Conservation (phyloP, 495 filamentous ascomycete genomes). For the Podospora pseudocomata region DNA sequence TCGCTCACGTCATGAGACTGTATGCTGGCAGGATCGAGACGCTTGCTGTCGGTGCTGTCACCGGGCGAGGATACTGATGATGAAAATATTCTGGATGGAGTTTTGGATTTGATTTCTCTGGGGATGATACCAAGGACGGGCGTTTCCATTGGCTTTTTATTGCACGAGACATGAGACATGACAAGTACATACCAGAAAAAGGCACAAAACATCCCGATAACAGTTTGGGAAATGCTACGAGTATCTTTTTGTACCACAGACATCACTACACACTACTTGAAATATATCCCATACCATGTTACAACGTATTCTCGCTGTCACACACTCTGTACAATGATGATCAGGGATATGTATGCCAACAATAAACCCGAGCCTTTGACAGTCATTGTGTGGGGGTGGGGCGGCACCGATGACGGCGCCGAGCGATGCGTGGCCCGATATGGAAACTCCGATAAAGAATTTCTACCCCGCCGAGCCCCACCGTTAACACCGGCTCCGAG, state of each 20-base stretch:
- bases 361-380: not conserved
- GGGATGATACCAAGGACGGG: slow-evolving; percentile 5
- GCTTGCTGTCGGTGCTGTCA: slow-evolving; percentile 64
- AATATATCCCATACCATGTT: not conserved
- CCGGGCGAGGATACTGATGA: slow-evolving; percentile 40
- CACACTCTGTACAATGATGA: not conserved
- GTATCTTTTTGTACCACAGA: not conserved
- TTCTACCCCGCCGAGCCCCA: not conserved
- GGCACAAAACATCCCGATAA: not conserved
- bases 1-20: slow-evolving; percentile 73
- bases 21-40: slow-evolving; percentile 66
- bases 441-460: slow-evolving; percentile 1
- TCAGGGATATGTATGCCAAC: slow-evolving; percentile 6
- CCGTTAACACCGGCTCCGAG: not conserved
- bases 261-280: not conserved
- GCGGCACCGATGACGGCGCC: not conserved
- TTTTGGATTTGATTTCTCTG: slow-evolving; percentile 1
- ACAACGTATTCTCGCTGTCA: not conserved
- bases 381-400: not conserved
- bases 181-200: not conserved
- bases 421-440: not conserved
- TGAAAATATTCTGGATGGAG: not conserved
- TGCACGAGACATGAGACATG: not conserved
- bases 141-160: not conserved
- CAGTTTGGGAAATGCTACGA: not conserved